Conservation (phyloP, 495 filamentous ascomycete genomes). For the Neurospora terricola region DNA sequence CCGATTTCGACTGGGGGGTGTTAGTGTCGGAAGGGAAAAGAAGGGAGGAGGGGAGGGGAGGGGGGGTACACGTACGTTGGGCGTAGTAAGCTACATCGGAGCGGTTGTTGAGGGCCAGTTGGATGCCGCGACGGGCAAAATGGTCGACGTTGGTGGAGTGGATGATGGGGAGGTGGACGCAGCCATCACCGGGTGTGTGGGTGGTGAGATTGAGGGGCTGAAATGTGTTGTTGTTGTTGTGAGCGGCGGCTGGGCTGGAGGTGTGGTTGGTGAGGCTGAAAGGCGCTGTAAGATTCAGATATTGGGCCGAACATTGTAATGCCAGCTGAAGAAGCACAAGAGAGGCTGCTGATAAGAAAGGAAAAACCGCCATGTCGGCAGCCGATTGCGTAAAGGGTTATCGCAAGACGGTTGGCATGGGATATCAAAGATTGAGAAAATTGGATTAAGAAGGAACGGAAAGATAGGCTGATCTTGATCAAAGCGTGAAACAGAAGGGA, state of each 20-base stretch:
- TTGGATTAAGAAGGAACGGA: not conserved
- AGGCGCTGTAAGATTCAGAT: not conserved
- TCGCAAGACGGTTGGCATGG: not conserved
- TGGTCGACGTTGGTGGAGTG: constrained; percentile 34
- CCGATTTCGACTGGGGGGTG: constrained; percentile 32
- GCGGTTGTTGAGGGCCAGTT: constrained; percentile 34
- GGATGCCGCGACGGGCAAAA: constrained; percentile 31
- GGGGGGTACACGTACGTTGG: constrained; percentile 30
- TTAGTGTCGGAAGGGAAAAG: no score
- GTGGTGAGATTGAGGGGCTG: not conserved
- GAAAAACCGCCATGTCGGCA: not conserved
- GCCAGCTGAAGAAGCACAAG: not conserved
- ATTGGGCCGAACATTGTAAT: not conserved
- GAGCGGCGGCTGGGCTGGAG: no score
- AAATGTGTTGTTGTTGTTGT: no score
- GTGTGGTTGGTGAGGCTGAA: not conserved
- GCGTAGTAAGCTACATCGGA: constrained; percentile 43
- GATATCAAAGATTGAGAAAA: not conserved
- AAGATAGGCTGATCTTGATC: not conserved
- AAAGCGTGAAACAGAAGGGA: not conserved
- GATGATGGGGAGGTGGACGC: constrained; percentile 35
- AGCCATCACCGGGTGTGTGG: constrained; percentile 14
- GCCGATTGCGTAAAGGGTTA: not conserved
- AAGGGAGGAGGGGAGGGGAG: not conserved
- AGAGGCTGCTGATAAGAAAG: not conserved